Evolutionary conservation across 345 rosid species (phyloP).

Genomic region (Aquilaria yunnanensis): DNA sequence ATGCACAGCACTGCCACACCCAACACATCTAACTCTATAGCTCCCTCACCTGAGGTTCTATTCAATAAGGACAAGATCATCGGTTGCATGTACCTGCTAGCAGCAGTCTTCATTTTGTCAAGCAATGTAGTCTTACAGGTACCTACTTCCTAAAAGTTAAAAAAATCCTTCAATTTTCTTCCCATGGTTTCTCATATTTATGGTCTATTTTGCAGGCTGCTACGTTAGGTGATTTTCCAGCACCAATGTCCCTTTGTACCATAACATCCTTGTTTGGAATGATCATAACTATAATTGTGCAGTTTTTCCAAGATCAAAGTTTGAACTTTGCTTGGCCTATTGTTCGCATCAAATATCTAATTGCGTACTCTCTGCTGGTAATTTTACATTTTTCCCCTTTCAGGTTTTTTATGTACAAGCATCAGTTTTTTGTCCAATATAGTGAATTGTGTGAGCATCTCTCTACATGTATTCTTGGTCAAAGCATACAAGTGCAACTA

Average conservation of each 20-base stretch:
- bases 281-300: slow-evolving; percentile 34
- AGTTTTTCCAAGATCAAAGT: slow-evolving; percentile 32
- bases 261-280: slow-evolving; percentile 60
- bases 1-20: slow-evolving; percentile 47
- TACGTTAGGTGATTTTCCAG: slow-evolving; percentile 59
- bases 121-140: slow-evolving; percentile 67
- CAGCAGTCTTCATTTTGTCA: slow-evolving; percentile 52
- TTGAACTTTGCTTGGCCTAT: slow-evolving; percentile 32
- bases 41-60: not conserved
- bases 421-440: too few species aligned
- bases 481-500: too few species aligned
- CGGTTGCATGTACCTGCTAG: slow-evolving; percentile 68
- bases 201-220: slow-evolving; percentile 37
- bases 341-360: slow-evolving; percentile 23
- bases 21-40: slow-evolving; percentile 1
- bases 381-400: not conserved
- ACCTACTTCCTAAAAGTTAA: not conserved
- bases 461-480: too few species aligned
- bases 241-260: slow-evolving; percentile 66
- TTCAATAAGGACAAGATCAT: slow-evolving; percentile 50
- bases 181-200: not conserved
- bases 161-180: not conserved
- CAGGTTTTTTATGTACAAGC: too few species aligned
- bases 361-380: slow-evolving; percentile 50
- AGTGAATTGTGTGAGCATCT: too few species aligned